Evolutionary conservation across 257 asterid genomes (phyloP).

Genomic region (Petunia secreta): DNA sequence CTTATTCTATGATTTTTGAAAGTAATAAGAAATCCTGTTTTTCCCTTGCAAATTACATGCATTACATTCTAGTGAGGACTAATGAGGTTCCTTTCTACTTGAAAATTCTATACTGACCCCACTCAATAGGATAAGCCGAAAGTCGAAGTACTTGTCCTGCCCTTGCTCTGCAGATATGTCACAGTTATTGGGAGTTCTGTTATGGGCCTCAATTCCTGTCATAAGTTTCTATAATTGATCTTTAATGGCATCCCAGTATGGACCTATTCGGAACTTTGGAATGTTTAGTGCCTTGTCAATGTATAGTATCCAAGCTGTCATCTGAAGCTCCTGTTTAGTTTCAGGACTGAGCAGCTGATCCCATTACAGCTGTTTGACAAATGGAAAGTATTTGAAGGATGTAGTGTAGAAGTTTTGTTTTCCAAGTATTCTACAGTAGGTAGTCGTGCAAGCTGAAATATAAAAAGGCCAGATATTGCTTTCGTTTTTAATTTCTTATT

Average conservation of each 20-base stretch:
- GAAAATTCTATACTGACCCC: neutral
- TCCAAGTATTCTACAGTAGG: conserved; percentile 13
- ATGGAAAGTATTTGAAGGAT: neutral
- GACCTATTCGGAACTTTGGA: neutral
- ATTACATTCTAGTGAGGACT: neutral
- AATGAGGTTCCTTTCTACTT: neutral
- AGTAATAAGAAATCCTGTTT: too few species aligned
- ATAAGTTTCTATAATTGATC: conserved; percentile 4
- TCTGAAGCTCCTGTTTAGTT: neutral
- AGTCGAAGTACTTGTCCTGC: conserved; percentile 4
- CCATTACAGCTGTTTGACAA: neutral
- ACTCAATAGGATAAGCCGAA: neutral
- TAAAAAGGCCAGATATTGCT: conserved; percentile 2
- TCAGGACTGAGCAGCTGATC: neutral
- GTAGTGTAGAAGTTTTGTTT: neutral
- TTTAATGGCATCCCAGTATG: neutral
- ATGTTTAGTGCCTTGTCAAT: conserved; percentile 11
- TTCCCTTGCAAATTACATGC: neutral
- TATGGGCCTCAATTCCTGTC: neutral
- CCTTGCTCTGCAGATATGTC: neutral
- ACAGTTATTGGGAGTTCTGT: neutral
- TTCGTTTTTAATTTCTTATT: neutral
- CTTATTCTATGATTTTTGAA: neutral
- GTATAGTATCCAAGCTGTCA: neutral
- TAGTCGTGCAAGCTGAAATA: conserved; percentile 6